A percentile compares a stretch with the other conserved stretches of the same genome.
Conservation (phyloP, 768 basidiomycete genomes). For the Russula sp. region DNA sequence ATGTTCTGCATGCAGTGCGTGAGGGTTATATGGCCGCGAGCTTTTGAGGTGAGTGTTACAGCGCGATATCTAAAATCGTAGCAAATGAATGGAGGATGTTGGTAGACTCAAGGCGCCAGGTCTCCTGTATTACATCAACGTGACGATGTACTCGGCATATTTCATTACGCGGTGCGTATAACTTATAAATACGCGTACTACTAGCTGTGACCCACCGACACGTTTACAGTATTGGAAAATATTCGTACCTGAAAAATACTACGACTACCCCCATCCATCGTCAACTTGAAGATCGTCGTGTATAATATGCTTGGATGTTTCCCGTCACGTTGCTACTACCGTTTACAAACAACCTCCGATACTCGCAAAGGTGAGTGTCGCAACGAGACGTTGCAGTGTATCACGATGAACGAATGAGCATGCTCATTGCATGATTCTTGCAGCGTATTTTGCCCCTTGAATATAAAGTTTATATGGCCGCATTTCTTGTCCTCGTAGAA, state of each 20-base stretch:
- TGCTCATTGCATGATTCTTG: neutral
- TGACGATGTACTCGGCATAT: neutral
- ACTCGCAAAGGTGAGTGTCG: neutral
- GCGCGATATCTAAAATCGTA: neutral
- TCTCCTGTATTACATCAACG: neutral
- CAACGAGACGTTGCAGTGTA: neutral
- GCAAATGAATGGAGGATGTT: neutral
- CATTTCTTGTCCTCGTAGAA: neutral
- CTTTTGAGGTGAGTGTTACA: neutral
- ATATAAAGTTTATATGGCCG: neutral
- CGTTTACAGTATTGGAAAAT: too few relatives aligned
- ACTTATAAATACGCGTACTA: too few relatives aligned
- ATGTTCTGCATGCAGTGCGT: neutral
- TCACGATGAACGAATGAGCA: neutral
- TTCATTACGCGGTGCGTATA: neutral
- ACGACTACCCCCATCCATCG: too few relatives aligned
- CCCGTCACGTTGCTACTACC: neutral
- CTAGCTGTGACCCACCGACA: neutral
- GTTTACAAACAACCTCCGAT: neutral
- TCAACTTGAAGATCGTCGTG: neutral
- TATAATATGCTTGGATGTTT: neutral
- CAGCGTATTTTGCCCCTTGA: fast-evolving
- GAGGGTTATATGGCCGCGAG: neutral
- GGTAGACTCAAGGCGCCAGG: neutral
- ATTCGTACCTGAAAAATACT: too few relatives aligned